Percentiles rank a stretch among this genome's conserved stretches.
Conservation (phyloP, 495 filamentous ascomycete species). For the Saxispiralis lemnorum region DNA sequence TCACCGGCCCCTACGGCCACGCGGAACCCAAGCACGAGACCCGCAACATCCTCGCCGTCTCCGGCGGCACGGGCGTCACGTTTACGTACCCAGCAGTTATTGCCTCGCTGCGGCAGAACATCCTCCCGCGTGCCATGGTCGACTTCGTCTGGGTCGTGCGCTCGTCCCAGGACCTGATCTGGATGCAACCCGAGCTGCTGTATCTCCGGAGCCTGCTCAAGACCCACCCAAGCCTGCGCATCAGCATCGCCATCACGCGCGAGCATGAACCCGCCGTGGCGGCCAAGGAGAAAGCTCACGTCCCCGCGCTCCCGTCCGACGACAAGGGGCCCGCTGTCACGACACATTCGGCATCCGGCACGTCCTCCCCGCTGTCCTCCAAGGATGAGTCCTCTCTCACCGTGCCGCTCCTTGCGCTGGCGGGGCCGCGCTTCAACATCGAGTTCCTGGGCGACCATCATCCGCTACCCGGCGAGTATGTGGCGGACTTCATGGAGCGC, state of each 20-base stretch:
- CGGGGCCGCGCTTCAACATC: slow-evolving; percentile 4
- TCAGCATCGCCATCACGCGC: slow-evolving; percentile 41
- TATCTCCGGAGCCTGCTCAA: slow-evolving; percentile 27
- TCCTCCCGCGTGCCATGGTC: slow-evolving; percentile 22
- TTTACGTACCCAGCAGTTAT: slow-evolving; percentile 42
- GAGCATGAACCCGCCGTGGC: slow-evolving; percentile 17
- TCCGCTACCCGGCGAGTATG: slow-evolving; percentile 18
- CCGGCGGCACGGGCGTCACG: slow-evolving; percentile 47
- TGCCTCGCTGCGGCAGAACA: slow-evolving; percentile 19
- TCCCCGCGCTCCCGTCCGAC: background rate
- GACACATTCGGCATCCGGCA: background rate
- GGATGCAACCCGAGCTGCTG: slow-evolving; percentile 41
- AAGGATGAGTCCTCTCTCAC: background rate
- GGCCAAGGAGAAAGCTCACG: background rate
- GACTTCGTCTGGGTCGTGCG: slow-evolving; percentile 48
- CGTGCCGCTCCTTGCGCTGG: background rate
- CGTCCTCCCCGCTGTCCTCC: background rate
- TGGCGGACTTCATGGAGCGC: slow-evolving; percentile 20
- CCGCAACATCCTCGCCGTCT: slow-evolving; percentile 41
- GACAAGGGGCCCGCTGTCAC: slow-evolving; percentile 3
- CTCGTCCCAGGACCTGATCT: slow-evolving; percentile 33
- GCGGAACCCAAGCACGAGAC: slow-evolving; percentile 26
- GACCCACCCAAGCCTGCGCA: slow-evolving; percentile 24
- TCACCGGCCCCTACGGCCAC: slow-evolving; percentile 43
- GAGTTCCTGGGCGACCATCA: slow-evolving; percentile 16